Conservation (phyloP, 192 early-diverging fungal genomes). For the Pilobolus umbonatus region DNA sequence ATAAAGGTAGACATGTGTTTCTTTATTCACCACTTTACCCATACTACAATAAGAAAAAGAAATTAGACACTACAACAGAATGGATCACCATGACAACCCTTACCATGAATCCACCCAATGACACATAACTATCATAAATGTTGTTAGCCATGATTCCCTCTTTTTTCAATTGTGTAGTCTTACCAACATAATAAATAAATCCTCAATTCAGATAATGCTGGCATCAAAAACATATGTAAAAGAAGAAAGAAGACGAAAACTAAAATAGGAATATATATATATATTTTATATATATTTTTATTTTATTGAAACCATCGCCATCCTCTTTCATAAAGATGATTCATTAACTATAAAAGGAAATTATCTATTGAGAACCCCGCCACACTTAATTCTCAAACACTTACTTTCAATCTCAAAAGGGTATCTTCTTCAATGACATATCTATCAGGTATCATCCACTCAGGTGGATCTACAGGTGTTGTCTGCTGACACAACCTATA, state of each 20-base stretch:
- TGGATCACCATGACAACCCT: neutral
- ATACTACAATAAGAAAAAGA: slow-evolving; percentile 3
- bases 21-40: slow-evolving; percentile 7
- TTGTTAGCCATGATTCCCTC: no score
- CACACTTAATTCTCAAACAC: neutral
- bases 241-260: neutral
- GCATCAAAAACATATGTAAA: neutral
- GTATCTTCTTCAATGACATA: slow-evolving; percentile 28
- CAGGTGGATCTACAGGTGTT: no score
- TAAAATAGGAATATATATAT: neutral
- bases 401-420: slow-evolving; percentile 28
- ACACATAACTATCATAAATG: slow-evolving; percentile 16
- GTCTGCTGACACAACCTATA: neutral
- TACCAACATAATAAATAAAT: slow-evolving; percentile 15
- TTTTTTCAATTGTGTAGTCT: no score
- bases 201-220: slow-evolving; percentile 1
- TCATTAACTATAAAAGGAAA: slow-evolving; percentile 16
- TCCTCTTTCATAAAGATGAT: slow-evolving; percentile 22
- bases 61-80: neutral
- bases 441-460: slow-evolving; percentile 33
- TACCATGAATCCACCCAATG: slow-evolving; percentile 30
- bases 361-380: no score
- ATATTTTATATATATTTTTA: neutral
- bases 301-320: slow-evolving; percentile 29
- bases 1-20: neutral